Conservation (phyloP, 2,329 filamentous ascomycete species). For the Aspergillus melleus region DNA sequence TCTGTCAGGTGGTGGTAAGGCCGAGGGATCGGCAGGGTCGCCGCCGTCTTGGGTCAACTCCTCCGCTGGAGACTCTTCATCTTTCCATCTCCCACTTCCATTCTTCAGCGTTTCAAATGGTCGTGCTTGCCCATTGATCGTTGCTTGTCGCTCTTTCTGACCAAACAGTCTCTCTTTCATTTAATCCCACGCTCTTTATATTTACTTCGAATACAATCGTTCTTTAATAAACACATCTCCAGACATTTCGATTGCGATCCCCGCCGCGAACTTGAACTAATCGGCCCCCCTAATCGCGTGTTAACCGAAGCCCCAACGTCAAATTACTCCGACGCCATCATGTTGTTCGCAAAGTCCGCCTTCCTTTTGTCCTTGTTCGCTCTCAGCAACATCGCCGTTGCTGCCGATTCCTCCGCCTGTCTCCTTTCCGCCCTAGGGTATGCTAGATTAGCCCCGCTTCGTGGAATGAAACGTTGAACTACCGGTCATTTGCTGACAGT, state of each 20-base stretch:
- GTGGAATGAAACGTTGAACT: conserved; percentile 2
- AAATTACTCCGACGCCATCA: conserved; percentile 26
- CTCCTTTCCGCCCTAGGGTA: conserved; percentile 54
- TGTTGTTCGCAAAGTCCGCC: conserved; percentile 48
- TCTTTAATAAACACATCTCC: conserved; percentile 18
- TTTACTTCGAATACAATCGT: background rate
- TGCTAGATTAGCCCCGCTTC: conserved; percentile 13
- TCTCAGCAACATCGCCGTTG: conserved; percentile 43
- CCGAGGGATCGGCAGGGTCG: conserved; percentile 7
- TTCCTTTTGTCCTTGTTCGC: conserved; percentile 47
- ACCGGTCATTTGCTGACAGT: conserved; percentile 19
- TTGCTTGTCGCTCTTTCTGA: background rate
- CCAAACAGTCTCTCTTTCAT: background rate
- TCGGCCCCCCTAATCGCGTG: conserved; percentile 3
- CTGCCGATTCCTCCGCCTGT: conserved; percentile 51
- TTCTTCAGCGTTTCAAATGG: conserved; percentile 11
- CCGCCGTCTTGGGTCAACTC: conserved; percentile 5
- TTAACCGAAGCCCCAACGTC: conserved; percentile 3
- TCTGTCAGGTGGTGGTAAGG: background rate
- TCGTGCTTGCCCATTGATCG: background rate
- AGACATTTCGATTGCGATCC: conserved; percentile 15
- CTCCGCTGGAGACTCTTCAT: conserved; percentile 1
- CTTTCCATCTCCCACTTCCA: conserved; percentile 7
- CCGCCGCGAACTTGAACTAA: conserved; percentile 1
- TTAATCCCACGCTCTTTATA: conserved; percentile 4